Evolutionary conservation across 306 rosid genomes (phyloP), one percentile per base, ranked within the genome.

Genomic region (Cucurbita maxima): DNA sequence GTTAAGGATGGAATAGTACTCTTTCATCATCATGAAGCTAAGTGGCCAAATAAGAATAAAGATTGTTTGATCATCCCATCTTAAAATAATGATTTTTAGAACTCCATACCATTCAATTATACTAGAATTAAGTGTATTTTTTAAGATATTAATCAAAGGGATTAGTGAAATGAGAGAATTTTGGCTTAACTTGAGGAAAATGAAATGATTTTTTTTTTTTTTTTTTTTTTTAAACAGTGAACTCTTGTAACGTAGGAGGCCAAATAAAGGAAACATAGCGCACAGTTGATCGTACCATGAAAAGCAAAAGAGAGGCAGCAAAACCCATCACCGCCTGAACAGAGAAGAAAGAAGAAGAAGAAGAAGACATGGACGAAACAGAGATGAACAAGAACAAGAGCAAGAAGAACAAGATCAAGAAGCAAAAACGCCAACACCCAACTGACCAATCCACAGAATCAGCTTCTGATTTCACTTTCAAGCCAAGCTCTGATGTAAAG

Each of bases 391-490:
- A 82, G 74, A 86, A 22, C 34, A 76, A 56, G 13, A 77, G 75
- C 77, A 87, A 88, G 74, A 67, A 67, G 18, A 45, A 68, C 82
- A 91, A 93, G 16, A 85, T 81, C 82, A 91, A 95, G 91, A 95
- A 88, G 82, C 97, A 82, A 74, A 95, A 95, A 64, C 99, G 89
- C 40, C 92, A 89, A 50, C 97, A 95, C 79, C 96, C 96, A 20
- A 87, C 86, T 81, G 87, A 89, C 75, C 97, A 91, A 81, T 82
- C 84, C 73, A 75, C 88, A 14, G 88, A 86, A 71, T 75, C 87
- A 22, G 45, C 86, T 43, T 86, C 97, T 14, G 97, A 95, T 86
- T 88, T 95, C 85, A 89, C 96, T 25, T 95, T 95, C 90, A 95
- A 91, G 74, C 91, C 96, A 14, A 76, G 71, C 81, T 87, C 96